These are phyloP conservation scores for Theobroma cacao DNA, from an alignment of 345 rosid species.

Conservation along the genomic window DNA sequence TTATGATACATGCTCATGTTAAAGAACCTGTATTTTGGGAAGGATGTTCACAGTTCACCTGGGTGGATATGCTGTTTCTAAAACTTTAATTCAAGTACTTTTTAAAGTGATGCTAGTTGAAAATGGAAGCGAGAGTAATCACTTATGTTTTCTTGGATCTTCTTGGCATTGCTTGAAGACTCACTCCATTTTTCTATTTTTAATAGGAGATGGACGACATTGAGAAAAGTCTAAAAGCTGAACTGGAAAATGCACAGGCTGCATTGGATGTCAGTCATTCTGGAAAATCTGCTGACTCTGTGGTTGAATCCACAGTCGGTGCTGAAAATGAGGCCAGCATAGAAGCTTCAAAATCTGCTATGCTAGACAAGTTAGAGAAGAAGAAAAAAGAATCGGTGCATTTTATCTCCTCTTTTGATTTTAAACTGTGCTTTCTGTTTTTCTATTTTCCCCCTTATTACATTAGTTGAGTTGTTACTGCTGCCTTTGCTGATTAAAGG, in stretches of 20 bases:
- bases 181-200: constrained; percentile 3
- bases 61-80: neutral
- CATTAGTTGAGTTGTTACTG: neutral
- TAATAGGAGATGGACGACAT: constrained; percentile 67
- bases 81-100: neutral
- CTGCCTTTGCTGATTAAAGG: constrained; percentile 6
- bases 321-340: constrained; percentile 36
- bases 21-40: neutral
- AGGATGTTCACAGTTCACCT: neutral
- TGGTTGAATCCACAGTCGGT: constrained; percentile 23
- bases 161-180: neutral
- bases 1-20: neutral
- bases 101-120: neutral
- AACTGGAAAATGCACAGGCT: constrained; percentile 48
- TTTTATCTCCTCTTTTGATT: constrained; percentile 12
- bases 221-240: constrained; percentile 46
- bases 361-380: constrained; percentile 61
- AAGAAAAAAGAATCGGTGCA: constrained; percentile 73
- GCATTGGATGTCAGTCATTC: constrained; percentile 28
- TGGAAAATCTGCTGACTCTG: constrained; percentile 31
- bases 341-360: constrained; percentile 42
- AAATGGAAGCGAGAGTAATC: neutral
- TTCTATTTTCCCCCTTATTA: neutral
- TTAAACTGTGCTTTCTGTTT: neutral
- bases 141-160: neutral